A percentile compares a stretch with the other conserved stretches of the same genome.
Conservation (phyloP, 495 filamentous ascomycete genomes). For the Trichoderma parareesei region DNA sequence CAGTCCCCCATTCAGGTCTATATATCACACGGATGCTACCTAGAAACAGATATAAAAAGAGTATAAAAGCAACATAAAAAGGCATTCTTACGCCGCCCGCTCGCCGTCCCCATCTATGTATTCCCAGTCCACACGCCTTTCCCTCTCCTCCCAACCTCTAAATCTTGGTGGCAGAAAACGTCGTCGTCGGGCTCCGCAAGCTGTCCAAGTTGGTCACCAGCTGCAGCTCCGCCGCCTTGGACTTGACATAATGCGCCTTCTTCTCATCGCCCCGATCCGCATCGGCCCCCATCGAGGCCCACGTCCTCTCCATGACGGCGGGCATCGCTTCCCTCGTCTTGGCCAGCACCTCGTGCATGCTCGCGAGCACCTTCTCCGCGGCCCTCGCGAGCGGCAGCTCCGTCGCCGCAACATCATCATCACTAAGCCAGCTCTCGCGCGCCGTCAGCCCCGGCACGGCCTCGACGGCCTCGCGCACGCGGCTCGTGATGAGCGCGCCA, state of each 20-base stretch:
- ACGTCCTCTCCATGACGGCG: constrained; percentile 24
- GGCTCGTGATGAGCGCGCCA: constrained; percentile 77
- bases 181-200: constrained; percentile 52
- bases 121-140: background rate
- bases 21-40: background rate
- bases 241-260: constrained; percentile 55
- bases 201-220: constrained; percentile 63
- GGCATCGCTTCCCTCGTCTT: constrained; percentile 63
- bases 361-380: constrained; percentile 78
- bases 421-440: constrained; percentile 57
- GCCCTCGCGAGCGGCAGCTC: constrained; percentile 77
- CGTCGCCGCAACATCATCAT: constrained; percentile 54
- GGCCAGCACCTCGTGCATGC: constrained; percentile 79
- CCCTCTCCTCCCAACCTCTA: background rate
- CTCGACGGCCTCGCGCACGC: constrained; percentile 74
- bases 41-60: background rate
- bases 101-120: background rate
- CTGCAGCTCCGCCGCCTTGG: constrained; percentile 72
- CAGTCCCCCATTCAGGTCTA: background rate
- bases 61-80: background rate
- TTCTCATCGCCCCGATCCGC: constrained; percentile 44
- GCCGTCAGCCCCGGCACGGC: constrained; percentile 31
- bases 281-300: constrained; percentile 19
- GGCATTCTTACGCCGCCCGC: background rate
- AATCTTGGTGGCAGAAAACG: constrained; percentile 49